These are phyloP conservation scores for Aspergillus awamori DNA, from an alignment of 2,329 filamentous ascomycete species.

Conservation along the genomic window DNA sequence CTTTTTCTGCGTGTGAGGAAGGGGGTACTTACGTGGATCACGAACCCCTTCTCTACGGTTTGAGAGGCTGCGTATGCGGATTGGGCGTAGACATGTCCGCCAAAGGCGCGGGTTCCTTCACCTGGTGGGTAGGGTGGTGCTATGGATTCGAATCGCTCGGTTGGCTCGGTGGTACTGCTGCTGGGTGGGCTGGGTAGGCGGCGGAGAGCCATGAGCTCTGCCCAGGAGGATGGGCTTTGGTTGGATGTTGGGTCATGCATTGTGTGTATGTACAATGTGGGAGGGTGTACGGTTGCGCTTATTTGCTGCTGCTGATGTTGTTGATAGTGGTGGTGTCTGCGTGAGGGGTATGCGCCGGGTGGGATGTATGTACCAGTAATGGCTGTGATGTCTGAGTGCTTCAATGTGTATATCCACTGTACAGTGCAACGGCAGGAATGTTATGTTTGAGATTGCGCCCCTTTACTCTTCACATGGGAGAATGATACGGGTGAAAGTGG, in stretches of 20 bases:
- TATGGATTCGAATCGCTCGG: slow-evolving; percentile 35
- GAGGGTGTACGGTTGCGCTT: not conserved
- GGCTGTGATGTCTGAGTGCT: too few species aligned
- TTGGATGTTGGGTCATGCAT: not conserved
- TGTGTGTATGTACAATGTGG: not conserved
- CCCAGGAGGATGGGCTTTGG: slow-evolving; percentile 27
- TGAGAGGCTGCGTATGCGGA: slow-evolving; percentile 60
- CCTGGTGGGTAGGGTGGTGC: slow-evolving; percentile 47
- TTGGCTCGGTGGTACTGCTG: slow-evolving; percentile 25
- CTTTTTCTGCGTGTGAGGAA: not conserved
- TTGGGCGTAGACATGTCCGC: slow-evolving; percentile 61
- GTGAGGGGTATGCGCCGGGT: too few species aligned
- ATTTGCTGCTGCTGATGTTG: not conserved
- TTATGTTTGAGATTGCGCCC: not conserved
- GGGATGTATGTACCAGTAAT: too few species aligned
- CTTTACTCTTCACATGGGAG: not conserved
- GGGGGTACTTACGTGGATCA: slow-evolving; percentile 52
- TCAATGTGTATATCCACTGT: not conserved
- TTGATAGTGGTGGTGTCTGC: not conserved
- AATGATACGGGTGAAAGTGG: not conserved
- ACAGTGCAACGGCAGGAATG: not conserved
- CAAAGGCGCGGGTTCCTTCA: slow-evolving; percentile 51
- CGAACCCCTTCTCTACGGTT: slow-evolving; percentile 53
- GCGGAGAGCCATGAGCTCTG: slow-evolving; percentile 37
- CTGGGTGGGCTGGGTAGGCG: slow-evolving; percentile 23